A percentile compares a stretch with the other conserved stretches of the same genome.
These are phyloP conservation scores for Aspergillus sojae DNA, from an alignment of 2,329 filamentous ascomycete genomes.

Conservation along the genomic window DNA sequence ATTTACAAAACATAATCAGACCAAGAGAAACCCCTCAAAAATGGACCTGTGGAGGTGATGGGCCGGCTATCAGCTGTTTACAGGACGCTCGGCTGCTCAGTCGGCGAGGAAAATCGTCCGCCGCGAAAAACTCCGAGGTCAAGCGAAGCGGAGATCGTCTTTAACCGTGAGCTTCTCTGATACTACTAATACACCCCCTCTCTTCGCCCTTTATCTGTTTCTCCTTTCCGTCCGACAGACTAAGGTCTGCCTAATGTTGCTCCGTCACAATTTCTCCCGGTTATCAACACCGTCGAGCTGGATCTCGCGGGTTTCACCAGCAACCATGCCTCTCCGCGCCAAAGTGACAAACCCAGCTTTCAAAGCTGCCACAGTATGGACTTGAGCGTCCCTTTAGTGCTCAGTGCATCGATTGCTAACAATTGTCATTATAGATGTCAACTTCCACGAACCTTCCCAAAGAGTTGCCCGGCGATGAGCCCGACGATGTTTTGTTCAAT, in stretches of 20 bases:
- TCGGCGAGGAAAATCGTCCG: conserved; percentile 24
- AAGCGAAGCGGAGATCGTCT: conserved; percentile 29
- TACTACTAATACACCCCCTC: conserved; percentile 17
- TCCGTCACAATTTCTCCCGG: conserved; percentile 42
- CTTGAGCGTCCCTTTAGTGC: conserved; percentile 36
- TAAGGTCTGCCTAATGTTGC: conserved; percentile 45
- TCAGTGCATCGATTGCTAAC: not conserved
- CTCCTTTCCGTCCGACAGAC: conserved; percentile 16
- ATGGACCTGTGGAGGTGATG: not conserved
- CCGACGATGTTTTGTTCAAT: conserved; percentile 91
- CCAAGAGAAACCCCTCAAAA: not conserved
- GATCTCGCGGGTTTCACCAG: conserved; percentile 46
- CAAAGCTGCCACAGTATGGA: conserved; percentile 52
- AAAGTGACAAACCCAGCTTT: conserved; percentile 68
- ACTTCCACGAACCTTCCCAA: conserved; percentile 44
- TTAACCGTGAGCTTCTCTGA: conserved; percentile 27
- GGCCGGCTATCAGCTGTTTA: not conserved
- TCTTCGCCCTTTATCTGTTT: conserved; percentile 16
- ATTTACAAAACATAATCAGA: not conserved
- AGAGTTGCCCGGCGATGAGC: conserved; percentile 69
- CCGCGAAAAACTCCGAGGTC: conserved; percentile 36
- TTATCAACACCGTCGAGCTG: conserved; percentile 49
- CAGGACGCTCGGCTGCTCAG: conserved; percentile 10
- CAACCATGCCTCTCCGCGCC: conserved; percentile 77
- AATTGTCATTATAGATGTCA: conserved; percentile 44